A percentile compares a stretch with the other conserved stretches of the same genome.
Evolutionary conservation across 306 rosid species (phyloP).

Genomic region (Medicago lupulina): DNA sequence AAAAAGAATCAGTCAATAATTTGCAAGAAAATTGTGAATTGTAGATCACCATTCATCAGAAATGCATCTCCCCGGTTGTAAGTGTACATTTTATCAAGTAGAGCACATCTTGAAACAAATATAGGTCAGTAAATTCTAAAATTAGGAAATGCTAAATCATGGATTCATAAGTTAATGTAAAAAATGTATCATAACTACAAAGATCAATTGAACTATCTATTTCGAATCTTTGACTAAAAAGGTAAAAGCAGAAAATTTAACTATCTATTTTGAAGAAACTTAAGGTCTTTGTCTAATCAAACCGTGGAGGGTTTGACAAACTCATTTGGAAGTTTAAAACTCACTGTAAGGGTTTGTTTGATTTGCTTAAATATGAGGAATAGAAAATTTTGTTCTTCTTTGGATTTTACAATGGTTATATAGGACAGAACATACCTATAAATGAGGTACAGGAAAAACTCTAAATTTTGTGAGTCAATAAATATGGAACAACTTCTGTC

Average conservation of each 20-base stretch:
- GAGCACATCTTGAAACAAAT: slow-evolving; percentile 34
- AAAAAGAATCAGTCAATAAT: slow-evolving; percentile 64
- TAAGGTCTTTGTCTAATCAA: neutral
- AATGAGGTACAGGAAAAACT: neutral
- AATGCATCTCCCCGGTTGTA: slow-evolving; percentile 28
- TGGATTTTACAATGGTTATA: too few species aligned
- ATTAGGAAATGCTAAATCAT: slow-evolving; percentile 13
- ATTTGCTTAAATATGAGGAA: neutral
- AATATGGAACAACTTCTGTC: too few species aligned
- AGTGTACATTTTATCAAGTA: slow-evolving; percentile 15
- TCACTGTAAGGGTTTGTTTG: neutral
- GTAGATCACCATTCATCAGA: slow-evolving; percentile 13
- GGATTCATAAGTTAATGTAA: slow-evolving; percentile 6
- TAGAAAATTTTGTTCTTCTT: too few species aligned
- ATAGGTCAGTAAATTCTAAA: slow-evolving; percentile 35
- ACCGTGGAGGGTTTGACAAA: neutral
- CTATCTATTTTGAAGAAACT: neutral
- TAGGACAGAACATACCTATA: too few species aligned
- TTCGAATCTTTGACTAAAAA: neutral
- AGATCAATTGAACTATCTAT: neutral
- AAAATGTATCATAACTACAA: slow-evolving; percentile 15
- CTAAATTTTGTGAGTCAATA: too few species aligned
- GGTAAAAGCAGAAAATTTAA: slow-evolving; percentile 4
- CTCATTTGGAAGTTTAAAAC: neutral
- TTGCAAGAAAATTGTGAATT: slow-evolving; percentile 38